Percentiles rank a stretch among this genome's conserved stretches.
Conservation (phyloP, 2,329 filamentous ascomycete genomes). For the Hirsutella minnesotensis region DNA sequence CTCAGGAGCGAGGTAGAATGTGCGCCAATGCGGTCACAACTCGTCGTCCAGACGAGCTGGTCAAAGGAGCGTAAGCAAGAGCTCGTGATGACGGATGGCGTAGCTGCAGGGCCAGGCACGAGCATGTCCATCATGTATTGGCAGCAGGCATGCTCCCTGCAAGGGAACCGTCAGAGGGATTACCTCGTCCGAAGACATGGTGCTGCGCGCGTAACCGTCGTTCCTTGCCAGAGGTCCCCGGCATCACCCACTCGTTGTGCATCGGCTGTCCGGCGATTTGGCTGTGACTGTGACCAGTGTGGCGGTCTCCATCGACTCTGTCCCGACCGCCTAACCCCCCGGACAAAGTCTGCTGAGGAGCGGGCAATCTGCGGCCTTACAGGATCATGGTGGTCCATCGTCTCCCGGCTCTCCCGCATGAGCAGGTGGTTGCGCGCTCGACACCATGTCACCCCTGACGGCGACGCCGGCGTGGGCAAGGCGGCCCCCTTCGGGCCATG, state of each 20-base stretch:
- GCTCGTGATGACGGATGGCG: neutral
- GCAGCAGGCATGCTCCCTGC: neutral
- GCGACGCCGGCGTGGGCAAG: neutral
- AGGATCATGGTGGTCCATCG: no score
- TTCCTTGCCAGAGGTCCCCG: neutral
- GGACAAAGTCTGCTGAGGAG: no score
- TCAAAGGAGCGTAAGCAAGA: neutral
- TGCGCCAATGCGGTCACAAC: neutral
- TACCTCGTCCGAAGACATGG: slow-evolving; percentile 1
- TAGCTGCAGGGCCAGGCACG: neutral
- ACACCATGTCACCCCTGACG: no score
- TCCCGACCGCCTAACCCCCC: no score
- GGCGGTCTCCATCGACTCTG: no score
- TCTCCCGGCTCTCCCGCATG: no score
- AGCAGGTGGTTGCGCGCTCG: no score
- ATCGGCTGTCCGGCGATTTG: neutral
- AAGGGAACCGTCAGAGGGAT: neutral
- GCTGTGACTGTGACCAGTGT: no score
- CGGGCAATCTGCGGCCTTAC: no score
- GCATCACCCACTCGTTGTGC: neutral
- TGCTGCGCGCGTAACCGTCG: neutral
- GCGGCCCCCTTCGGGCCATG: neutral
- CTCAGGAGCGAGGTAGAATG: neutral
- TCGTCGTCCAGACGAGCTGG: neutral
- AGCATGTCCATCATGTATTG: neutral